These are phyloP conservation scores for Zygotorulaspora florentina DNA, from an alignment of 805 yeast genomes.

Conservation along the genomic window DNA sequence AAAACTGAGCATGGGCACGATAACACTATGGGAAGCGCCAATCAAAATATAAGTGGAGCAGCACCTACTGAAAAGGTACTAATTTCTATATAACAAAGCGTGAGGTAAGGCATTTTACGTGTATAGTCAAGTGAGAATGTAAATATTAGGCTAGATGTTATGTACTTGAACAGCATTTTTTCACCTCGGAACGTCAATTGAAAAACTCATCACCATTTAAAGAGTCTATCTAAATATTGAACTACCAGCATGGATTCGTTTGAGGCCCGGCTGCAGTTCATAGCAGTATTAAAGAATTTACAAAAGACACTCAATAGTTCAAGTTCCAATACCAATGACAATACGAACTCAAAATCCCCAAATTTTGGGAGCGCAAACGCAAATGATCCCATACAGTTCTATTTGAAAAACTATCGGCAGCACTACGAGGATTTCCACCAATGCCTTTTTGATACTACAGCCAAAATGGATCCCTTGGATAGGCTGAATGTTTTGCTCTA, in stretches of 20 bases:
- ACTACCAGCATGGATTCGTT: slow-evolving; percentile 68
- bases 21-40: not conserved
- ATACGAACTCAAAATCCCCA: slow-evolving; percentile 34
- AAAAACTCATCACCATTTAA: not conserved
- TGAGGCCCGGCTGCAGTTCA: slow-evolving; percentile 75
- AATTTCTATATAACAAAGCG: not conserved
- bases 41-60: not conserved
- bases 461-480: slow-evolving; percentile 32
- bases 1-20: not conserved
- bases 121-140: no score
- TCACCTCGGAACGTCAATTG: not conserved
- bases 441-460: slow-evolving; percentile 29
- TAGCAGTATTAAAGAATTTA: slow-evolving; percentile 58
- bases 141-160: not conserved
- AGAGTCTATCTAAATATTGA: not conserved
- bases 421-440: slow-evolving; percentile 36
- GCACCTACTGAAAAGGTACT: not conserved
- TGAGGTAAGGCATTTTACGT: no score
- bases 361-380: slow-evolving; percentile 18
- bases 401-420: slow-evolving; percentile 25
- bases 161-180: not conserved
- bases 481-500: slow-evolving; percentile 28
- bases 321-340: slow-evolving; percentile 52
- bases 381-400: slow-evolving; percentile 30
- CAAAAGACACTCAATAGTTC: slow-evolving; percentile 44